Evolutionary conservation across 257 asterid genomes (phyloP), one percentile per base, ranked within the genome.

Genomic region (Penstemon davidsonii): DNA sequence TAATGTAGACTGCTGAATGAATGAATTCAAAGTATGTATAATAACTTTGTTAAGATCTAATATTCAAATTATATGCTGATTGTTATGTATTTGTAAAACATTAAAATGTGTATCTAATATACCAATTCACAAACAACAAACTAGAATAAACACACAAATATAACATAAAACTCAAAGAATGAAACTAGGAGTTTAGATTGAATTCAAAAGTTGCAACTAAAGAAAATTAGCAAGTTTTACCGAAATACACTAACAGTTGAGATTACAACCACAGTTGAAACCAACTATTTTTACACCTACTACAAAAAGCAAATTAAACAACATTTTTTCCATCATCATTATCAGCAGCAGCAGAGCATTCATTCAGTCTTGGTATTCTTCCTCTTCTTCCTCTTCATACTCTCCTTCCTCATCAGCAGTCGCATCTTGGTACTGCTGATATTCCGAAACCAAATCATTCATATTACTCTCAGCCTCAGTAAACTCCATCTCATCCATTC

Each of bases 371-470:
- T 63, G 44, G 13, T 63, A 63, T 46, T 43, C 79, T 46, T 43
- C 79, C 4, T 67, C 75, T 19, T 78, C 79, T 59, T 78, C 83
- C 3, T 74, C 76, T 74, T 78, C 68, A 33, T 63, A 63, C 68
- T 63, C 68, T 45, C 39, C 55, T 11, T 62, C 68, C 43, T 62
- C 68, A 46, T 74, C 79, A n/a, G 79, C 79, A 11, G 73, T 70
- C 41, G 79, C 79, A 62, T 74, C 79, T 50, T 74, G 79, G 12
- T 74, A 74, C 53, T 74, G 79, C 59, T 74, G 79, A 44, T 74
- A 74, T 40, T 74, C 79, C 0, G 79, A 74, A 8, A 74, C 79
- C 79, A 74, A 68, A 55, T 74, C 79, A 18, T 74, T 68, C 79
- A 62, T 62, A 43, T 62, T 62, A 25, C 68, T 62, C 53, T 62